phyloP scores from a whole-genome alignment of 331 rosid genomes.

The Dryas integrifolia region DNA sequence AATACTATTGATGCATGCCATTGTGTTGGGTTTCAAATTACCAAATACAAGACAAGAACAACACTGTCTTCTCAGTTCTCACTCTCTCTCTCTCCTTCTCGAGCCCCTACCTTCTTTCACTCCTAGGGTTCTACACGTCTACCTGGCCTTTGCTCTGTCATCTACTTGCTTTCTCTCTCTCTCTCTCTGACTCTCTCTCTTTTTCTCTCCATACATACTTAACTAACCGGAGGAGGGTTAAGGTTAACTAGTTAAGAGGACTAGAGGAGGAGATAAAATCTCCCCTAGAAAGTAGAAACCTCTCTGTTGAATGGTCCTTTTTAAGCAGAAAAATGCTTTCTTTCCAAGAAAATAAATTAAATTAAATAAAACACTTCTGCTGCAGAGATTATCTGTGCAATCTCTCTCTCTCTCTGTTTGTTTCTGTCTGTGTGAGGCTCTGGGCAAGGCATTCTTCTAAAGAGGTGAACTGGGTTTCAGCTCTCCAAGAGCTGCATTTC shows the following conservation, averaged over 20 bases:
- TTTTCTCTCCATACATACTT: constrained; percentile 4
- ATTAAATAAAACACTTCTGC: background rate
- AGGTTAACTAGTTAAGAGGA: constrained; percentile 11
- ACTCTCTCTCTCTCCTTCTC: constrained; percentile 68
- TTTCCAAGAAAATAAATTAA: background rate
- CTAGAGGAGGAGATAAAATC: constrained; percentile 1
- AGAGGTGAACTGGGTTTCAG: constrained; percentile 32
- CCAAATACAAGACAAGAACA: constrained; percentile 38
- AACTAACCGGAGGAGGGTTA: constrained; percentile 12
- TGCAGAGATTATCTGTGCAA: background rate
- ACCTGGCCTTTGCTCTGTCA: constrained; percentile 23
- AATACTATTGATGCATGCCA: constrained; percentile 24
- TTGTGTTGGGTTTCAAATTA: constrained; percentile 24
- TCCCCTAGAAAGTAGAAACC: constrained; percentile 12
- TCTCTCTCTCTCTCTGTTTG: constrained; percentile 5
- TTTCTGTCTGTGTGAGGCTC: background rate
- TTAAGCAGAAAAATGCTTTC: constrained; percentile 2
- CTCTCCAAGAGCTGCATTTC: constrained; percentile 21
- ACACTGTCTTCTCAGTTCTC: background rate
- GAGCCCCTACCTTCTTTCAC: constrained; percentile 80
- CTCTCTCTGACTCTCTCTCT: constrained; percentile 24
- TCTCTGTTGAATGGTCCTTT: constrained; percentile 18
- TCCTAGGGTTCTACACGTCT: constrained; percentile 23
- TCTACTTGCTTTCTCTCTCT: background rate
- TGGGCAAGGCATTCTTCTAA: background rate